Percentiles rank a stretch among this genome's conserved stretches.
Conservation (phyloP, 495 filamentous ascomycete species). For the Copromyces sp. region DNA sequence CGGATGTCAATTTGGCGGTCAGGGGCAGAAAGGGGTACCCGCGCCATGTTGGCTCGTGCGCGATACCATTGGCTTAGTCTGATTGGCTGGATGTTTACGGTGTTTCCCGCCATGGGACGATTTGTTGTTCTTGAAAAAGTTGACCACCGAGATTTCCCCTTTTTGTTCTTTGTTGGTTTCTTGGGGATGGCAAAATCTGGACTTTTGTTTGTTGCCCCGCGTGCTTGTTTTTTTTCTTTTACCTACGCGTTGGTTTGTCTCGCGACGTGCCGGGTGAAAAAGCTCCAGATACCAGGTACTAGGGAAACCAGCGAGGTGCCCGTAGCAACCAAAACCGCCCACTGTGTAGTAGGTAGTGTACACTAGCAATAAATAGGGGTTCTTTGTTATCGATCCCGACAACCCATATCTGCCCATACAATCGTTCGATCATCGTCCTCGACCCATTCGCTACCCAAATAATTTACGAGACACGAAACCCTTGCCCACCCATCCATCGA, state of each 20-base stretch:
- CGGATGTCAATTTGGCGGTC: slow-evolving; percentile 18
- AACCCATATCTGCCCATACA: background rate
- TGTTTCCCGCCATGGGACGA: slow-evolving; percentile 19
- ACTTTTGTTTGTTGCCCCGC: background rate
- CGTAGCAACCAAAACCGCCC: background rate
- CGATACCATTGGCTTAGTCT: background rate
- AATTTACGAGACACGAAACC: background rate
- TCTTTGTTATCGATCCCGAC: background rate
- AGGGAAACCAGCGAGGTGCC: background rate
- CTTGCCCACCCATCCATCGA: background rate
- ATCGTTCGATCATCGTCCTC: background rate
- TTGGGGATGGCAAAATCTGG: background rate
- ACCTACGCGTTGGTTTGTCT: background rate
- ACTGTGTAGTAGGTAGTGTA: no score
- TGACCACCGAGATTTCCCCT: background rate
- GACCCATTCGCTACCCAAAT: background rate
- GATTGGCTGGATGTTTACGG: slow-evolving; percentile 15
- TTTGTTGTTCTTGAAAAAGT: background rate
- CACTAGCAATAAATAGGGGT: background rate
- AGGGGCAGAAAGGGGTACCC: slow-evolving; percentile 8
- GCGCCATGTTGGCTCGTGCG: slow-evolving; percentile 3
- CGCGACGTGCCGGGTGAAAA: background rate
- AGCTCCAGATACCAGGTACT: background rate
- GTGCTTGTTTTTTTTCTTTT: background rate
- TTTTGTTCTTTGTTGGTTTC: background rate